A percentile compares a stretch with the other conserved stretches of the same genome.
These are phyloP conservation scores for Stagonosporopsis cucurbitacearum DNA, from an alignment of 2,329 filamentous ascomycete species.

Conservation along the genomic window DNA sequence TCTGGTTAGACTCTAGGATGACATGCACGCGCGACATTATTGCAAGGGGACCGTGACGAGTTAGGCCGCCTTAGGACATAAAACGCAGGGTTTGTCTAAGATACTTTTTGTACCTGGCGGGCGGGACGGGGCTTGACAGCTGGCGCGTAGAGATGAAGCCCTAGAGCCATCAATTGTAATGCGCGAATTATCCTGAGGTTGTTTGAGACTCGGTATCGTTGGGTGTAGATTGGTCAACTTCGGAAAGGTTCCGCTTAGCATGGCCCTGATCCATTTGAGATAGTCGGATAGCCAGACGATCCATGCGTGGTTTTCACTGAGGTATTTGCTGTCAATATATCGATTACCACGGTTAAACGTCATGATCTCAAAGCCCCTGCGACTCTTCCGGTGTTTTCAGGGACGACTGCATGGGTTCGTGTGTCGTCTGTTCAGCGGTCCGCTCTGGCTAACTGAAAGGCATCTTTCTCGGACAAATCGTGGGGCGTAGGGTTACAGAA, in stretches of 20 bases:
- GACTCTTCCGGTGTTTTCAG: not conserved
- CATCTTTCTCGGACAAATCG: not conserved
- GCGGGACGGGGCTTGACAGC: not conserved
- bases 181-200: not conserved
- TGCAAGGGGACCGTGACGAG: not conserved
- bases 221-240: not conserved
- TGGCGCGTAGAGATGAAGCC: not conserved
- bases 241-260: not conserved
- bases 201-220: not conserved
- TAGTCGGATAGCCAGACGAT: not conserved
- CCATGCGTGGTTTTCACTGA: not conserved
- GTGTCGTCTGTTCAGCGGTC: not conserved
- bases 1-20: not conserved
- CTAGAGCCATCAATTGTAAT: not conserved
- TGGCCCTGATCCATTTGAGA: not conserved
- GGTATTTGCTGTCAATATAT: not conserved
- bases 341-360: not conserved
- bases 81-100: not conserved
- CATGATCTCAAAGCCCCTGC: not conserved
- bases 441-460: not conserved
- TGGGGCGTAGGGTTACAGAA: not conserved
- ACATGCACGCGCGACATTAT: not conserved
- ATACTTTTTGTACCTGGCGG: not conserved
- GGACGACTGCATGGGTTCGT: not conserved
- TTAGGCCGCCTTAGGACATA: not conserved